Evolutionary conservation across 1,139 yeast genomes (phyloP).

Genomic region (Nakaseomyces nivariensis): DNA sequence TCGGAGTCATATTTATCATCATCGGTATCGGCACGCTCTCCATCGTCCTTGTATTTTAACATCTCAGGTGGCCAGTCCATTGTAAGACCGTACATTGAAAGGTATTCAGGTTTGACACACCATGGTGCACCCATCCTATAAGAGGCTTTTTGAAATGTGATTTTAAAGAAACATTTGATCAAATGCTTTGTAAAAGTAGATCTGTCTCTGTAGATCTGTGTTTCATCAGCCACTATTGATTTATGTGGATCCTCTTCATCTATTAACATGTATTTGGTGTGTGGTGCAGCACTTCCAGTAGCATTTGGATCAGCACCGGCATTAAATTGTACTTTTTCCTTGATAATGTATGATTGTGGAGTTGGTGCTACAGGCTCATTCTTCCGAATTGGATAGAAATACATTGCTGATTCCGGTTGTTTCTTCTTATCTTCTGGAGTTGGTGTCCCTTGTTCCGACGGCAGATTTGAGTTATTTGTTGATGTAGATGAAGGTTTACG

Average conservation of each 20-base stretch:
- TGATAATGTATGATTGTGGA: slow-evolving; percentile 36
- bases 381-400: slow-evolving; percentile 4
- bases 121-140: slow-evolving; percentile 91
- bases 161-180: slow-evolving; percentile 78
- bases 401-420: slow-evolving; percentile 2
- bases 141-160: slow-evolving; percentile 66
- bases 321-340: slow-evolving; percentile 50
- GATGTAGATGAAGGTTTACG: slow-evolving; percentile 24
- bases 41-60: slow-evolving; percentile 25
- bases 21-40: slow-evolving; percentile 7
- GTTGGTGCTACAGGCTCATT: slow-evolving; percentile 1
- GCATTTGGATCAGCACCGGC: slow-evolving; percentile 30
- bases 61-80: slow-evolving; percentile 29
- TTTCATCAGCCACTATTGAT: slow-evolving; percentile 64
- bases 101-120: slow-evolving; percentile 75
- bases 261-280: slow-evolving; percentile 57
- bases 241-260: slow-evolving; percentile 40
- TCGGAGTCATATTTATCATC: slow-evolving; percentile 5
- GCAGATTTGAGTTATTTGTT: slow-evolving; percentile 6
- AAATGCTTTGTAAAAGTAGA: slow-evolving; percentile 83
- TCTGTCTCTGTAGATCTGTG: slow-evolving; percentile 70
- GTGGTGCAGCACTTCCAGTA: slow-evolving; percentile 44
- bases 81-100: slow-evolving; percentile 32
- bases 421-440: slow-evolving; percentile 8
- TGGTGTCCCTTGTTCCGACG: slow-evolving; percentile 14